Percentiles rank a stretch among this genome's conserved stretches.
Conservation (phyloP, 2,329 filamentous ascomycete genomes). For the Trichoderma sp. region DNA sequence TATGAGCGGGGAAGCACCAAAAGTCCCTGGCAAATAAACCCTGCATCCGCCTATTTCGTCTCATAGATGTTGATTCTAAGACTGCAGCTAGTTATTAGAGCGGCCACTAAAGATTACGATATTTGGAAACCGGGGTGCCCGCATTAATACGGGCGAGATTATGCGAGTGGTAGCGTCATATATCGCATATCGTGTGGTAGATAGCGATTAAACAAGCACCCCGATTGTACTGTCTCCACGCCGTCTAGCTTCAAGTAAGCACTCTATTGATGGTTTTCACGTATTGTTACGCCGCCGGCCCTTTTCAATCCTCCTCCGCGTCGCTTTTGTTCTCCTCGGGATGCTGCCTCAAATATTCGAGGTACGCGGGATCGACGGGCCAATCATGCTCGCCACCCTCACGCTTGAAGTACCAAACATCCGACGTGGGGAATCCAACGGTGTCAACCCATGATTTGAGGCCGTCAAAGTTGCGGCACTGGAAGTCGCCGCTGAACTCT, state of each 20-base stretch:
- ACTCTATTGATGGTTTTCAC: background rate
- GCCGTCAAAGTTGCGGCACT: background rate
- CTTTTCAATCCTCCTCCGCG: background rate
- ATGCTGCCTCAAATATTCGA: constrained; percentile 3
- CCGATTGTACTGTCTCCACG: background rate
- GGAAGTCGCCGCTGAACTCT: background rate
- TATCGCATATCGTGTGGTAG: background rate
- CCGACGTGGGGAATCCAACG: background rate
- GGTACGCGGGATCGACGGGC: background rate
- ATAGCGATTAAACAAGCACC: background rate
- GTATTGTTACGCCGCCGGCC: background rate
- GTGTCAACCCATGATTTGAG: background rate
- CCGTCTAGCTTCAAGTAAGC: background rate
- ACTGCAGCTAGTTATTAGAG: background rate
- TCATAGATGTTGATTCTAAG: background rate
- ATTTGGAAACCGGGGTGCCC: background rate
- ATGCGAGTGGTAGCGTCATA: background rate
- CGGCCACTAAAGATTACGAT: background rate
- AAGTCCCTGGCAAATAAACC: background rate
- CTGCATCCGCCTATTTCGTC: background rate
- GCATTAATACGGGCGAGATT: background rate
- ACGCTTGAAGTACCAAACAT: background rate
- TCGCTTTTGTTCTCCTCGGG: background rate
- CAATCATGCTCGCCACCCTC: background rate
- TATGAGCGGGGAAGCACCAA: background rate